Percentiles rank a stretch among this genome's conserved stretches.
phyloP scores from a whole-genome alignment of 2,329 filamentous ascomycete species.

The Reticulascus tulasneorum region DNA sequence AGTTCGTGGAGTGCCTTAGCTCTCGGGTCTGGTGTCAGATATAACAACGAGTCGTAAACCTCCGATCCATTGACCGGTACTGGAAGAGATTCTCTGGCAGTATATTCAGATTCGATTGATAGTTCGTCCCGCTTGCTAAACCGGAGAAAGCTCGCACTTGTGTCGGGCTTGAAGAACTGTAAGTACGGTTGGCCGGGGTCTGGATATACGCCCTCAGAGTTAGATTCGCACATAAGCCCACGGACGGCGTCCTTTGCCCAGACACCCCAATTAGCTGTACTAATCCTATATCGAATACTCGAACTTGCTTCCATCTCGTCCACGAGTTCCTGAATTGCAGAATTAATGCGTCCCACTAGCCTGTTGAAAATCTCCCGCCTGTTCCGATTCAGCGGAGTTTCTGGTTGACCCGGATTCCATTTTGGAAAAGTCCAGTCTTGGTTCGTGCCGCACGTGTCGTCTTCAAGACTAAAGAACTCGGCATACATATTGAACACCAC shows the following conservation, averaged over 20 bases:
- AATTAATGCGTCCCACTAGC: slow-evolving; percentile 6
- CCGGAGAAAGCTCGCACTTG: background rate
- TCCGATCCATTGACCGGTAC: too few species aligned
- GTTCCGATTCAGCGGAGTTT: slow-evolving; percentile 12
- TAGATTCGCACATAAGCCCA: slow-evolving; percentile 26
- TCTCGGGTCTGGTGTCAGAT: slow-evolving; percentile 17
- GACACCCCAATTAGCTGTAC: background rate
- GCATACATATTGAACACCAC: slow-evolving; percentile 26
- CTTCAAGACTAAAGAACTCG: slow-evolving; percentile 26
- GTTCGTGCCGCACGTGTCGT: slow-evolving; percentile 13
- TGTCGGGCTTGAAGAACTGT: slow-evolving; percentile 28
- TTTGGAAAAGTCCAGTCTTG: slow-evolving; percentile 7
- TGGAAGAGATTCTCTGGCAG: slow-evolving; percentile 6
- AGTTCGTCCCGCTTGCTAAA: slow-evolving; percentile 3
- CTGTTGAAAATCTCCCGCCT: slow-evolving; percentile 16
- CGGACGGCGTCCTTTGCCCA: slow-evolving; percentile 20
- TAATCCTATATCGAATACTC: slow-evolving; percentile 2
- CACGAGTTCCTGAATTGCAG: slow-evolving; percentile 22
- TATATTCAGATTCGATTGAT: slow-evolving; percentile 1
- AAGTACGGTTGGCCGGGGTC: slow-evolving; percentile 24
- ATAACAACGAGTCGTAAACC: slow-evolving; percentile 20
- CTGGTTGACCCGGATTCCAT: slow-evolving; percentile 1
- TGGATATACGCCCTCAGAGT: slow-evolving; percentile 18
- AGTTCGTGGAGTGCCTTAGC: slow-evolving; percentile 19
- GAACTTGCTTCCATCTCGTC: slow-evolving; percentile 13